Conservation (phyloP, 345 rosid genomes). For the Bretschneidera sinensis region DNA sequence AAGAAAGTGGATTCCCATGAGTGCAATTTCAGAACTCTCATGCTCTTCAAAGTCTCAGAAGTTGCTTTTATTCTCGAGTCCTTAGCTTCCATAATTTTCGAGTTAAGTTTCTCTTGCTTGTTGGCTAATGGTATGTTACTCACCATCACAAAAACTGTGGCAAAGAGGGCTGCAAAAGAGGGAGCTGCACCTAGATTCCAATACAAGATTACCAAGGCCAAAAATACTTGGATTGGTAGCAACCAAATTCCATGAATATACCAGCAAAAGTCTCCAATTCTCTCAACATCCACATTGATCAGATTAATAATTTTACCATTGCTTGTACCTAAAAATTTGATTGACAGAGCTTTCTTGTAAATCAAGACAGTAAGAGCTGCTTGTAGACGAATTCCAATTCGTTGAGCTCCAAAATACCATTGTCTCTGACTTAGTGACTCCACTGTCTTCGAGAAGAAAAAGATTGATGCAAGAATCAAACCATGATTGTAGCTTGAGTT, state of each 20-base stretch:
- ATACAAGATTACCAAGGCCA: constrained; percentile 49
- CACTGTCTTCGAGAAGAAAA: constrained; percentile 55
- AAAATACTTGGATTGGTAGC: constrained; percentile 53
- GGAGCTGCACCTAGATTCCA: constrained; percentile 58
- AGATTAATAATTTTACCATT: constrained; percentile 50
- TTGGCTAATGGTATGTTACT: constrained; percentile 62
- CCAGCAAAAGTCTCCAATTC: constrained; percentile 58
- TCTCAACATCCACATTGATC: constrained; percentile 62
- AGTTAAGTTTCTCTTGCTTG: constrained; percentile 47
- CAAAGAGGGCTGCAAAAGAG: constrained; percentile 43
- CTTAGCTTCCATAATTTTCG: constrained; percentile 54
- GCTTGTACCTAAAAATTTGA: constrained; percentile 35
- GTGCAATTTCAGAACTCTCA: constrained; percentile 48
- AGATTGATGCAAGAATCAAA: constrained; percentile 43
- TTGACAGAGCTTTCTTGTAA: constrained; percentile 49
- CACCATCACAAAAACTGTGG: constrained; percentile 54
- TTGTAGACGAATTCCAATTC: constrained; percentile 47
- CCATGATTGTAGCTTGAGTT: constrained; percentile 36
- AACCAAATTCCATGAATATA: constrained; percentile 66
- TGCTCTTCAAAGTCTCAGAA: constrained; percentile 54
- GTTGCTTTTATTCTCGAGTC: constrained; percentile 42
- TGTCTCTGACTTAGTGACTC: constrained; percentile 61
- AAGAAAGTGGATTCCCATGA: constrained; percentile 46
- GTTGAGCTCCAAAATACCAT: constrained; percentile 70
- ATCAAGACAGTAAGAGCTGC: constrained; percentile 50